Conservation (phyloP, 176 grass and related monocot genomes). For the Ensete glaucum region DNA sequence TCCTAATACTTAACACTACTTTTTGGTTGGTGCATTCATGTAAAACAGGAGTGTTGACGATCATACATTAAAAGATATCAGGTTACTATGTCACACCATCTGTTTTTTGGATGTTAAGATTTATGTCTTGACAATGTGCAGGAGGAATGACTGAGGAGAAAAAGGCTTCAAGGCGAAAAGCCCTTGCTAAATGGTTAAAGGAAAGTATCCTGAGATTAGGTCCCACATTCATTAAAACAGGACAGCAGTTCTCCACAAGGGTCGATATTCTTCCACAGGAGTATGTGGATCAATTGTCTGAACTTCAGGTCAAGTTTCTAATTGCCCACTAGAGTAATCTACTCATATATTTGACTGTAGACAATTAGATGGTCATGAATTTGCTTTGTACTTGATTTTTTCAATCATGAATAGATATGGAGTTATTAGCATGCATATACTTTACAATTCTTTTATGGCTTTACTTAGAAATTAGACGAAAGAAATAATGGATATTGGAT, state of each 20-base stretch:
- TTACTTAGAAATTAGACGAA: not conserved
- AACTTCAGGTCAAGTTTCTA: slow-evolving; percentile 66
- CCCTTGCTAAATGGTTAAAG: slow-evolving; percentile 90
- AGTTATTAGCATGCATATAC: not conserved
- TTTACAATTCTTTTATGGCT: not conserved
- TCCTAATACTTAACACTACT: too few species aligned
- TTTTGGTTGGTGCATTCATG: not conserved
- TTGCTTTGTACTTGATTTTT: not conserved
- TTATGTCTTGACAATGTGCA: slow-evolving; percentile 23
- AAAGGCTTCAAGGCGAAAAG: slow-evolving; percentile 54
- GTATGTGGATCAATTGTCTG: slow-evolving; percentile 91
- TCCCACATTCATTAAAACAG: slow-evolving; percentile 98
- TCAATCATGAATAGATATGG: not conserved
- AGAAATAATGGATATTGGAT: too few species aligned
- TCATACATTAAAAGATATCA: not conserved
- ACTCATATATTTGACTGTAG: not conserved
- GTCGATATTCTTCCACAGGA: slow-evolving; percentile 98
- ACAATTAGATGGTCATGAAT: not conserved
- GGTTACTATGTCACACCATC: not conserved
- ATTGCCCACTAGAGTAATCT: slow-evolving; percentile 8
- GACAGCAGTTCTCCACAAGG: slow-evolving; percentile 95
- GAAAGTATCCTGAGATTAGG: slow-evolving; percentile 95
- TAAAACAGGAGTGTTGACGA: not conserved
- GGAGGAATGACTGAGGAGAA: slow-evolving; percentile 89
- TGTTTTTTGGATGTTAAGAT: not conserved